Evolutionary conservation across 1,284 basidiomycete genomes (phyloP).

Genomic region (Malassezia sp.): DNA sequence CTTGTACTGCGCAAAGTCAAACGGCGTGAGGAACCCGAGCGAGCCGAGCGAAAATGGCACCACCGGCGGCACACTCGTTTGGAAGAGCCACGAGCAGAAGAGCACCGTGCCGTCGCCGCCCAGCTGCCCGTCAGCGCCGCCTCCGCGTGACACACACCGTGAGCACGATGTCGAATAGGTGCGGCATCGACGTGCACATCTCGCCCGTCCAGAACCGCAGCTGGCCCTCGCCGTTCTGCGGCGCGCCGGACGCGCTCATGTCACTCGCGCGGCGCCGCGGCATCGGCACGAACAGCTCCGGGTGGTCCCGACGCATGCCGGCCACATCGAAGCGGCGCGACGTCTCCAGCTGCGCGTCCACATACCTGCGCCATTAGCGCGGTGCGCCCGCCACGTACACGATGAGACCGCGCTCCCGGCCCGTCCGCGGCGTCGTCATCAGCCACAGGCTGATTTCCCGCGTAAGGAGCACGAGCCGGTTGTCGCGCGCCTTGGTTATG

Average conservation of each 20-base stretch:
- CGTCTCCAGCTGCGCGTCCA: conserved; percentile 79
- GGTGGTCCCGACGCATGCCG: conserved; percentile 72
- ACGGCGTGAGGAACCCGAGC: conserved; percentile 94
- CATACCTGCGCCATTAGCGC: too few species aligned
- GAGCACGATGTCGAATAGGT: conserved; percentile 94
- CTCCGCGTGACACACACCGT: conserved; percentile 56
- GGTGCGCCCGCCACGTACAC: too few species aligned
- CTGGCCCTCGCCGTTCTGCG: conserved; percentile 57
- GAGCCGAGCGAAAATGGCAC: conserved; percentile 96
- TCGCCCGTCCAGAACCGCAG: conserved; percentile 92
- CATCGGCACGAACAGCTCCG: conserved; percentile 70
- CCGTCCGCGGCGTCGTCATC: conserved; percentile 32
- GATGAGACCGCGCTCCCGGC: conserved; percentile 29
- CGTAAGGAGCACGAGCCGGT: conserved; percentile 85
- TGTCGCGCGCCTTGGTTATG: conserved; percentile 95
- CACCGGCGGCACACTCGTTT: conserved; percentile 91
- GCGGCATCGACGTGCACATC: conserved; percentile 82
- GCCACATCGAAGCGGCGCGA: conserved; percentile 90
- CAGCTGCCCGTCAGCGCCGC: conserved; percentile 22
- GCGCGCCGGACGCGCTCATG: conserved; percentile 15
- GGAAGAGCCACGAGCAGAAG: conserved; percentile 99
- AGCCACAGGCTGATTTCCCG: conserved; percentile 64
- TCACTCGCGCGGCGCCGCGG: too few species aligned
- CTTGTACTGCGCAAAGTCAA: conserved; percentile 80
- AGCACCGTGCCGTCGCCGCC: conserved; percentile 97